Conservation (phyloP, 768 basidiomycete species). For the Mycena rebaudengoi region DNA sequence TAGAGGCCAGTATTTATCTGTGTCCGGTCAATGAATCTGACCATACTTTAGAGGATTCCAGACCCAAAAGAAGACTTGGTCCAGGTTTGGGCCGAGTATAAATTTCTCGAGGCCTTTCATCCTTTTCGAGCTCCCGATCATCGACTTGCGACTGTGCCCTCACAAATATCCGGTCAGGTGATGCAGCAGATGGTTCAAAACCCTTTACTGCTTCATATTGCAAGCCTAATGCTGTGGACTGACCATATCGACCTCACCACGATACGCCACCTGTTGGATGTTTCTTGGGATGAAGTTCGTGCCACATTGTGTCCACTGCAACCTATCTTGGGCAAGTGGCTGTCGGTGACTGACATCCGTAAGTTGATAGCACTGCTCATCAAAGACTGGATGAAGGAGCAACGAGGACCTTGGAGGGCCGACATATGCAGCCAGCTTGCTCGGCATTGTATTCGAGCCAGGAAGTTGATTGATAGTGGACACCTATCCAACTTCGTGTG, state of each 20-base stretch:
- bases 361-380: background rate
- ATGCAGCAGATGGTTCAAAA: background rate
- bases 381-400: background rate
- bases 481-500: background rate
- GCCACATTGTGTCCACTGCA: no score
- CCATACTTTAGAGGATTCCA: background rate
- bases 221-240: no score
- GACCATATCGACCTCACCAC: no score
- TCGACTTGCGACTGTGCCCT: background rate
- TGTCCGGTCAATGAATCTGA: background rate
- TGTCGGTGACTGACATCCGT: no score
- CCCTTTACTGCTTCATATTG: no score
- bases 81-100: background rate
- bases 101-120: no score
- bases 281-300: no score
- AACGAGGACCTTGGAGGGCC: background rate
- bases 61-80: background rate
- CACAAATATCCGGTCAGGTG: background rate
- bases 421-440: background rate
- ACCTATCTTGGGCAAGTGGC: background rate
- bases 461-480: background rate
- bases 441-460: background rate
- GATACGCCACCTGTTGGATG: no score
- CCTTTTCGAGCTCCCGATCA: background rate
- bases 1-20: background rate